Evolutionary conservation across 371 early-diverging fungal species (phyloP).

Genomic region (Mucor saturninus): DNA sequence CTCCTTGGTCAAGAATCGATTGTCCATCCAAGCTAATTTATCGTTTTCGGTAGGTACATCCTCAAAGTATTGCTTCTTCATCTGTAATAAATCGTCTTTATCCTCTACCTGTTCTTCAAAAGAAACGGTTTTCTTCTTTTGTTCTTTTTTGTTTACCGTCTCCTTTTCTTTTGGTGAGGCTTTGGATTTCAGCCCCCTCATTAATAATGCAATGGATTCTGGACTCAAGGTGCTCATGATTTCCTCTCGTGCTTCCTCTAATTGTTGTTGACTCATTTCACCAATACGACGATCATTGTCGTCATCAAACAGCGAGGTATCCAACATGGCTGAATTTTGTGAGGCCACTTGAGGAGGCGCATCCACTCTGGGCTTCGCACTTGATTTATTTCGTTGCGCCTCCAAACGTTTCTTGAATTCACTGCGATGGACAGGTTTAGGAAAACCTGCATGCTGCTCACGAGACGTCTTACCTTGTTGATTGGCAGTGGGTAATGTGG

Average conservation of each 20-base stretch:
- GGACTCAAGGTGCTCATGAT: slow-evolving; percentile 63
- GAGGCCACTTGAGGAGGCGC: slow-evolving; percentile 21
- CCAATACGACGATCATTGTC: slow-evolving; percentile 63
- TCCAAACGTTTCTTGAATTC: slow-evolving; percentile 44
- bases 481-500: slow-evolving; percentile 21
- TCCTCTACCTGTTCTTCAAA: slow-evolving; percentile 25
- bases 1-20: slow-evolving; percentile 27
- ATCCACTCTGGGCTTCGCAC: slow-evolving; percentile 17
- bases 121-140: slow-evolving; percentile 1
- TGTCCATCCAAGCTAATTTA: slow-evolving; percentile 77
- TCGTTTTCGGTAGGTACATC: slow-evolving; percentile 65
- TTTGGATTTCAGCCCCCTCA: slow-evolving; percentile 24
- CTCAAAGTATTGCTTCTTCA: slow-evolving; percentile 60
- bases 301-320: slow-evolving; percentile 22
- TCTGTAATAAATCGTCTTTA: slow-evolving; percentile 55
- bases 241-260: slow-evolving; percentile 63
- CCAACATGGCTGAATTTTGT: not conserved
- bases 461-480: slow-evolving; percentile 21
- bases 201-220: slow-evolving; percentile 53
- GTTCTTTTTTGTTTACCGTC: slow-evolving; percentile 24
- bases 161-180: slow-evolving; percentile 15
- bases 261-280: slow-evolving; percentile 65
- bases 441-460: slow-evolving; percentile 56
- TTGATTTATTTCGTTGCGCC: slow-evolving; percentile 13
- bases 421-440: slow-evolving; percentile 59